These are phyloP conservation scores for Leptosphaerulina australis DNA, from an alignment of 2,329 filamentous ascomycete genomes.

Conservation along the genomic window DNA sequence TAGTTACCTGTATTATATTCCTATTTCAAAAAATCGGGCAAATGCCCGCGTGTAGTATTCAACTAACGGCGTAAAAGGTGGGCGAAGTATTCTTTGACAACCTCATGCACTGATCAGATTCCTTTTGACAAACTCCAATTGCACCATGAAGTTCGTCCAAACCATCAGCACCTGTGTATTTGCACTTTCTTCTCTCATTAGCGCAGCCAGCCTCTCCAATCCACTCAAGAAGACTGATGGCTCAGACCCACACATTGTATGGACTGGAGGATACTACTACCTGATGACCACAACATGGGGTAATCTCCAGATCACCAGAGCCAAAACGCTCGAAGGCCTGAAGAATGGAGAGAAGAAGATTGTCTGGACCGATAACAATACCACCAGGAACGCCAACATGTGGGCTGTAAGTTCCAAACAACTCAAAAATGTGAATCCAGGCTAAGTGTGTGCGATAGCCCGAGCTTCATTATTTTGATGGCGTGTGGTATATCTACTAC, in stretches of 20 bases:
- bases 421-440: too few species aligned
- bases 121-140: not conserved
- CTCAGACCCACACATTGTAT: constrained; percentile 61
- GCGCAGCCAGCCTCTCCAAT: constrained; percentile 56
- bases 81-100: not conserved
- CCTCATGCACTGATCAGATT: not conserved
- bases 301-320: constrained; percentile 60
- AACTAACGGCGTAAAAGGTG: not conserved
- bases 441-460: constrained; percentile 38
- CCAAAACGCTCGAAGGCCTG: constrained; percentile 61
- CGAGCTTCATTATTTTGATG: constrained; percentile 59
- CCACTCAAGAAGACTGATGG: constrained; percentile 59
- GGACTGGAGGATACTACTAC: constrained; percentile 62
- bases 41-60: constrained; percentile 2
- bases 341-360: constrained; percentile 59
- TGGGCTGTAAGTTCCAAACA: constrained; percentile 59
- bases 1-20: not conserved
- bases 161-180: constrained; percentile 21
- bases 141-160: constrained; percentile 25
- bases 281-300: constrained; percentile 63
- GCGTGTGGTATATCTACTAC: constrained; percentile 63
- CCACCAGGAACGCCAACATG: constrained; percentile 55
- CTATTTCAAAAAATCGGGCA: constrained; percentile 5
- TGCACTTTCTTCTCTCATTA: constrained; percentile 29
- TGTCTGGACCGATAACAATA: constrained; percentile 57